Evolutionary conservation across 2,329 filamentous ascomycete species (phyloP).

Genomic region (Diplodia scrobiculata): DNA sequence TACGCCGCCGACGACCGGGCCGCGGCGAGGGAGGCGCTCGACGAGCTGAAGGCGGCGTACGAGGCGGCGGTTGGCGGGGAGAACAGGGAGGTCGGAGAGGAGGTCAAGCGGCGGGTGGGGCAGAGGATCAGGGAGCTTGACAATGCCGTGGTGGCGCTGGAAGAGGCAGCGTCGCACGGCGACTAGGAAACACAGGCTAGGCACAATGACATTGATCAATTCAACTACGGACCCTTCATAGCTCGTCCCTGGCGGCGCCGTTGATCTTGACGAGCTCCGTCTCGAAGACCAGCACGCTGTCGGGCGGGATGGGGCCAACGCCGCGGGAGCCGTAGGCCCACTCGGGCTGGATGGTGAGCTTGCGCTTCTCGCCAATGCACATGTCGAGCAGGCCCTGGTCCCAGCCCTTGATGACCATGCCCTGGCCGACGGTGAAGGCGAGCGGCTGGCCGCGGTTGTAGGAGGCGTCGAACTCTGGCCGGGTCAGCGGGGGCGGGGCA

Average conservation of each 20-base stretch:
- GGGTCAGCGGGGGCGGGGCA: not conserved
- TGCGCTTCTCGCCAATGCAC: constrained; percentile 92
- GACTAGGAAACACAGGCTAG: not conserved
- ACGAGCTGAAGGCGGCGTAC: constrained; percentile 53
- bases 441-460: constrained; percentile 79
- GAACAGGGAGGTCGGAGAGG: constrained; percentile 50
- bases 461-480: constrained; percentile 68
- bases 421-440: constrained; percentile 74
- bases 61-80: constrained; percentile 47
- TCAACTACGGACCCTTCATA: not conserved
- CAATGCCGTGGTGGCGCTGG: constrained; percentile 54
- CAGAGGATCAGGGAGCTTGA: constrained; percentile 58
- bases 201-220: too few relatives aligned
- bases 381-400: constrained; percentile 87
- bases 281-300: constrained; percentile 87
- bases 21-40: constrained; percentile 57
- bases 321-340: constrained; percentile 76
- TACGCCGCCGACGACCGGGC: constrained; percentile 59
- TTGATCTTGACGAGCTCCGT: constrained; percentile 70
- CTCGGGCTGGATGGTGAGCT: constrained; percentile 84
- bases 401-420: constrained; percentile 92
- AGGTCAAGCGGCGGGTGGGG: constrained; percentile 56
- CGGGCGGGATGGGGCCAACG: constrained; percentile 76
- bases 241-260: constrained; percentile 20
- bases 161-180: constrained; percentile 49